These are phyloP conservation scores for Rhododendron simsii DNA, from an alignment of 148 eudicot species.

Conservation along the genomic window DNA sequence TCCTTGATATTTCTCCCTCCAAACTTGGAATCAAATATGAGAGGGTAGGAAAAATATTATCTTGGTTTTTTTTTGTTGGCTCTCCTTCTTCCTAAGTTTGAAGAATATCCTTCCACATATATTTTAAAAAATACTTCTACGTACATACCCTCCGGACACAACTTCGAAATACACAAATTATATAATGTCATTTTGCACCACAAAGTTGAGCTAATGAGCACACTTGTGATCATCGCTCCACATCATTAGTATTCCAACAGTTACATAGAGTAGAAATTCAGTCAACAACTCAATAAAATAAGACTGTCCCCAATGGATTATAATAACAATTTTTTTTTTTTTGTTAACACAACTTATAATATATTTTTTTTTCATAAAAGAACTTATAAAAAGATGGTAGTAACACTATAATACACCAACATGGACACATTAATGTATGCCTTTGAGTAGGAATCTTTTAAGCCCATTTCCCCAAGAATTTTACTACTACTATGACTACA, in stretches of 20 bases:
- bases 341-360: background rate
- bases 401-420: background rate
- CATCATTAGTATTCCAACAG: background rate
- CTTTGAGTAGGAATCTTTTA: slow-evolving; percentile 19
- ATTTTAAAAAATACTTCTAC: too few species aligned
- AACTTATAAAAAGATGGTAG: background rate
- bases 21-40: background rate
- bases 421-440: background rate
- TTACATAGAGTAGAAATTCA: background rate
- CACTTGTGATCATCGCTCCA: background rate
- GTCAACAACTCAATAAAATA: background rate
- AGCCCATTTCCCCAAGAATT: slow-evolving; percentile 26
- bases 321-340: background rate
- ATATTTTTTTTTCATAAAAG: background rate
- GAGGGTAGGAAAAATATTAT: background rate
- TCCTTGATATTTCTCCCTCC: background rate
- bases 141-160: background rate
- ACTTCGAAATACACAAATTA: background rate
- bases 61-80: background rate
- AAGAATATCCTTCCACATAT: background rate
- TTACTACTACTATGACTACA: slow-evolving; percentile 7
- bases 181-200: background rate
- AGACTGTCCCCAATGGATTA: background rate
- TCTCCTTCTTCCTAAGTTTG: background rate
- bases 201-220: background rate